A percentile compares a stretch with the other conserved stretches of the same genome.
These are phyloP conservation scores for Grigorovia jiainica DNA, from an alignment of 805 yeast species.

Conservation along the genomic window DNA sequence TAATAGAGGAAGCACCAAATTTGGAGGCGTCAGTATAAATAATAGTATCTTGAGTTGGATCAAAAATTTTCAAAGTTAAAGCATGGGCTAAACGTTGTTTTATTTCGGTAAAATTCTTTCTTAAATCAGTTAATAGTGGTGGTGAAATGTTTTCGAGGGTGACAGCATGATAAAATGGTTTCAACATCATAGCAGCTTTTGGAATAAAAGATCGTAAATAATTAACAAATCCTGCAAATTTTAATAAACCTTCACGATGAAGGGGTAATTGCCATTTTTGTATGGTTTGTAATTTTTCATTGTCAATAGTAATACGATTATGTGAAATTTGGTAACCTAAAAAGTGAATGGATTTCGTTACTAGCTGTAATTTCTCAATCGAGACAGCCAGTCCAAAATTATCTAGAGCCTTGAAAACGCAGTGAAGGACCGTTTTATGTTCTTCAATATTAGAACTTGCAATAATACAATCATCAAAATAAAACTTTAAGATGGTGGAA, in stretches of 20 bases:
- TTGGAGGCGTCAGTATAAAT: slow-evolving; percentile 4
- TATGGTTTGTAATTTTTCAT: slow-evolving; percentile 1
- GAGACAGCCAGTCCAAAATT: slow-evolving; percentile 3
- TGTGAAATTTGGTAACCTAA: slow-evolving; percentile 1
- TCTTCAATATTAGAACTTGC: not conserved
- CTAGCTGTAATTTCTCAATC: slow-evolving; percentile 1
- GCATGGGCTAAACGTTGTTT: not conserved
- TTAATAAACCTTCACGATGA: slow-evolving; percentile 1
- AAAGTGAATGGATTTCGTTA: not conserved
- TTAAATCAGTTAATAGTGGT: not conserved
- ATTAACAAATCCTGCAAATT: slow-evolving; percentile 5
- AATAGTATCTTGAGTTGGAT: not conserved
- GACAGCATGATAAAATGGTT: not conserved
- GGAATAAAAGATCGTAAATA: slow-evolving; percentile 5
- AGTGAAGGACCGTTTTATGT: not conserved
- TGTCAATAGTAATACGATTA: slow-evolving; percentile 1
- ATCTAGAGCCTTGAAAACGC: no score
- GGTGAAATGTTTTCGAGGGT: not conserved
- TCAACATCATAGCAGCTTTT: not conserved
- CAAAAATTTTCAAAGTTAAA: slow-evolving; percentile 1
- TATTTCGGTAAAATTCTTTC: not conserved
- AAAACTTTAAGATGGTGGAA: slow-evolving; percentile 1
- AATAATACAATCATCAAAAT: slow-evolving; percentile 2
- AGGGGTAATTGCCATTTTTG: slow-evolving; percentile 1
- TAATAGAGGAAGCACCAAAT: slow-evolving; percentile 4